Evolutionary conservation across 2,329 filamentous ascomycete species (phyloP), one percentile per base, ranked within the genome.

Genomic region (Ascomycota sp.): DNA sequence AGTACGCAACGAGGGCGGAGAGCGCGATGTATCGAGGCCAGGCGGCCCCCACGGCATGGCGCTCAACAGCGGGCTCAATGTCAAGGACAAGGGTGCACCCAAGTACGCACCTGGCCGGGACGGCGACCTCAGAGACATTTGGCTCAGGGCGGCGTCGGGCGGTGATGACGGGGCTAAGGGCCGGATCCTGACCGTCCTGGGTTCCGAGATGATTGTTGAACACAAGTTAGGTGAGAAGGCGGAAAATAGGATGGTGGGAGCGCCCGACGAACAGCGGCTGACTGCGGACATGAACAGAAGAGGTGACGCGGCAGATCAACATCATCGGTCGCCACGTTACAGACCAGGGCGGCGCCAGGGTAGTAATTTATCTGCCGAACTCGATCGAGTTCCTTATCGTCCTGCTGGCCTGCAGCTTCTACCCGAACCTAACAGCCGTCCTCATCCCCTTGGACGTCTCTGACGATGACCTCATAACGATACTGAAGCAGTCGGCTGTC

Each of bases 361-460:
- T 95, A 21, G 89, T 83, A 36, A 67, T 95, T 38, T 93, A 91
- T 50, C 64, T 95, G 33, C 82, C 85, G 26, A 94, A 98, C 60
- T 93, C 83, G 28, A 63, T 92, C 43, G 89, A 98, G 53, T 71
- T 92, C 36, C 59, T 98, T 29, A 66, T 70, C 22, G 65, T 77
- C 7, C 58, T 95, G 13, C 92, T 98, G 44, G 82, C 85, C 33
- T 85, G 79, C 49, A 73, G 80, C 38, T 95, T 94, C 56, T 86
- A 92, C 52, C 46, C 53, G 11, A 78, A 77, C 44, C 64, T 92
- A 42, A 82, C 75, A 8, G 72, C 77, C n/a, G 68, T 93, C 28
- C 59, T 95, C 31, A 59, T 98, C 24, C 86, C 89, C 1, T 91
- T 82, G 48, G 74, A 85, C 43, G 66, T 85, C 37, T 56, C 75